phyloP scores from a whole-genome alignment of 169 alveolate species.

The Plasmodium inui region DNA sequence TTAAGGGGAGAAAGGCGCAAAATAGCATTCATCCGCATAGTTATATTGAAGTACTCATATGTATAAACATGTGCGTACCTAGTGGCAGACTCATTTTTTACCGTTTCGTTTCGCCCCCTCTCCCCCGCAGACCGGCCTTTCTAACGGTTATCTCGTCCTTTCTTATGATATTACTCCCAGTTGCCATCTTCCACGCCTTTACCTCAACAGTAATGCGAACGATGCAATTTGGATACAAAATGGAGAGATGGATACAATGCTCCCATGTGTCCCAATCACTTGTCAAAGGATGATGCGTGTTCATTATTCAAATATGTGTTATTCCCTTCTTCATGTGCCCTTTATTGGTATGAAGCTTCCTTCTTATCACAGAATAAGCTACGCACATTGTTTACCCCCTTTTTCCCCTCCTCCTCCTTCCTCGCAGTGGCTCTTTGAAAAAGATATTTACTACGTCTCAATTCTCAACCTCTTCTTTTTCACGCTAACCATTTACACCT shows the following conservation, averaged over 20 bases:
- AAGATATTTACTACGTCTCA: conserved; percentile 50
- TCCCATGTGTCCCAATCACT: neutral
- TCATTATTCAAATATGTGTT: neutral
- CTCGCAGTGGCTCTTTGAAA: conserved; percentile 68
- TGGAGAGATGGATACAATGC: neutral
- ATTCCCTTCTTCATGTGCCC: neutral
- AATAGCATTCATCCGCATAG: neutral
- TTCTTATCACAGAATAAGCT: neutral
- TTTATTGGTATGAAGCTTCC: neutral
- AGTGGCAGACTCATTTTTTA: neutral
- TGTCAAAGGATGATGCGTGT: neutral
- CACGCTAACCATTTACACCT: conserved; percentile 49
- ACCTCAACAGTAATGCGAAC: conserved; percentile 68
- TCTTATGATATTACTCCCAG: conserved; percentile 72
- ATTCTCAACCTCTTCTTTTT: conserved; percentile 44
- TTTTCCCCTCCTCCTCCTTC: neutral
- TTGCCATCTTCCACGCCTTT: conserved; percentile 66
- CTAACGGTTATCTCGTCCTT: conserved; percentile 62
- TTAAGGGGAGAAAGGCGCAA: neutral
- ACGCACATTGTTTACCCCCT: neutral
- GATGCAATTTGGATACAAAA: neutral
- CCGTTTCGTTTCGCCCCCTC: neutral
- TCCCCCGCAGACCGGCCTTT: conserved; percentile 50
- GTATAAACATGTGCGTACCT: neutral
- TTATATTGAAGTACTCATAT: neutral